Conservation (phyloP, 768 basidiomycete species). For the Boletus bicolor region DNA sequence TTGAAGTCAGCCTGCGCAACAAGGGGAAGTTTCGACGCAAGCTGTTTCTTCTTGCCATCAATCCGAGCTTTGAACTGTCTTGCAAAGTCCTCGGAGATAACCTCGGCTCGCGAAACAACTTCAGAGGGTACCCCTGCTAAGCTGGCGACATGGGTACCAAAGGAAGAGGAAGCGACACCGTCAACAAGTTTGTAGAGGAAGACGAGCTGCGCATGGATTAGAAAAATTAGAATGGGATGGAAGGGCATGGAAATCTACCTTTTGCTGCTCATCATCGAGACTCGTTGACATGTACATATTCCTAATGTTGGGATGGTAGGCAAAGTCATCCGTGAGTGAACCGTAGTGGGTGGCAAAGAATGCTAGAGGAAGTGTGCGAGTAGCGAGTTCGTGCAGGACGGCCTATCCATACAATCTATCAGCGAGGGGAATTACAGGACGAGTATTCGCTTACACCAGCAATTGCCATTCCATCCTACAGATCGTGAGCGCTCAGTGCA, state of each 20-base stretch:
- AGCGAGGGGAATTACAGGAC: neutral
- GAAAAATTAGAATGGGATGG: neutral
- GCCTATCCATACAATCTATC: slow-evolving; percentile 45
- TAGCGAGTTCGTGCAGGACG: slow-evolving; percentile 91
- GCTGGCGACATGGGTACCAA: slow-evolving; percentile 92
- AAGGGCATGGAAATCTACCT: slow-evolving; percentile 44
- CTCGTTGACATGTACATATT: slow-evolving; percentile 96
- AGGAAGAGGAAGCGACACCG: slow-evolving; percentile 83
- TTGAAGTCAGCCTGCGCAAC: slow-evolving; percentile 88
- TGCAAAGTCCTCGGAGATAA: slow-evolving; percentile 83
- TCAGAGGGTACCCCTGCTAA: slow-evolving; percentile 86
- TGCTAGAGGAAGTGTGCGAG: slow-evolving; percentile 83
- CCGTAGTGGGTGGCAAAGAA: slow-evolving; percentile 99
- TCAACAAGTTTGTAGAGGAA: slow-evolving; percentile 94
- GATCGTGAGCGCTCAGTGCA: slow-evolving; percentile 13
- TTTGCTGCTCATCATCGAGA: slow-evolving; percentile 88
- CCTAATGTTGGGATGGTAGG: slow-evolving; percentile 87
- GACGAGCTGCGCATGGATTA: slow-evolving; percentile 53
- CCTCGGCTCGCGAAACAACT: slow-evolving; percentile 86
- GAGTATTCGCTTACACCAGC: slow-evolving; percentile 59
- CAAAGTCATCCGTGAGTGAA: slow-evolving; percentile 90
- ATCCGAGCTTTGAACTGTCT: slow-evolving; percentile 81
- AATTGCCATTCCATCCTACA: slow-evolving; percentile 96
- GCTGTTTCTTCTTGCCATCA: slow-evolving; percentile 52
- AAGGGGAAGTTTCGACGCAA: slow-evolving; percentile 64